phyloP scores from a whole-genome alignment of 202 grass and related monocot species.

The Eragrostis tef region DNA sequence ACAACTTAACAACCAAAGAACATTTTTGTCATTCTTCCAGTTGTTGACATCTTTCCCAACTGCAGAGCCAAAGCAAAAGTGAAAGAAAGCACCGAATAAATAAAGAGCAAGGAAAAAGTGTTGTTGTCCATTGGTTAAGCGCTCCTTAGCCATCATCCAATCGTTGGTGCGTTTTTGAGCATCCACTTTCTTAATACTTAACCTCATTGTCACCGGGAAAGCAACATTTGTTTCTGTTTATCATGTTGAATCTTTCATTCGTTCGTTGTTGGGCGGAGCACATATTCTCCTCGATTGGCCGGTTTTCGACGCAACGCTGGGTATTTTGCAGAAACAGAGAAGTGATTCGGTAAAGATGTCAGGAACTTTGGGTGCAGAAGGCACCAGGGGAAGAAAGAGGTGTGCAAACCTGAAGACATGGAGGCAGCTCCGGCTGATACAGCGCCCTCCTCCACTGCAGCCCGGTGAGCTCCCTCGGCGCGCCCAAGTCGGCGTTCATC shows the following conservation, averaged over 20 bases:
- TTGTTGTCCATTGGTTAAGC: conserved; percentile 1
- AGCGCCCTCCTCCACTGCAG: conserved; percentile 59
- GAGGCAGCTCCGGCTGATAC: conserved; percentile 62
- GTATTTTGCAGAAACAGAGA: neutral
- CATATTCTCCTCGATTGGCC: neutral
- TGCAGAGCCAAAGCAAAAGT: neutral
- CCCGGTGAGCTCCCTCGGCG: conserved; percentile 59
- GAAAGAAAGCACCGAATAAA: neutral
- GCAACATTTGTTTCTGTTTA: conserved; percentile 3
- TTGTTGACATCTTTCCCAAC: conserved; percentile 10
- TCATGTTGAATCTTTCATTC: neutral
- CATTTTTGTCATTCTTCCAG: too few species aligned
- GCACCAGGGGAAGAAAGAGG: neutral
- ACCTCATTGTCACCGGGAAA: neutral
- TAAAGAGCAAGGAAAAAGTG: conserved; percentile 20
- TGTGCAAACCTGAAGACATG: conserved; percentile 61
- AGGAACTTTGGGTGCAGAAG: neutral
- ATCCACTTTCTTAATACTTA: conserved; percentile 9
- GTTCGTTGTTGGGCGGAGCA: neutral
- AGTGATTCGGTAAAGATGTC: neutral
- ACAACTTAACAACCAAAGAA: neutral
- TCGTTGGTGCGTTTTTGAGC: conserved; percentile 6
- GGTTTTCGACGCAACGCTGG: neutral
- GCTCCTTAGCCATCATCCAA: neutral
- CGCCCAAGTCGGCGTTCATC: conserved; percentile 66